Evolutionary conservation across 2,329 filamentous ascomycete genomes (phyloP), one percentile per base, ranked within the genome.

Genomic region (Fusarium sarcochroum): DNA sequence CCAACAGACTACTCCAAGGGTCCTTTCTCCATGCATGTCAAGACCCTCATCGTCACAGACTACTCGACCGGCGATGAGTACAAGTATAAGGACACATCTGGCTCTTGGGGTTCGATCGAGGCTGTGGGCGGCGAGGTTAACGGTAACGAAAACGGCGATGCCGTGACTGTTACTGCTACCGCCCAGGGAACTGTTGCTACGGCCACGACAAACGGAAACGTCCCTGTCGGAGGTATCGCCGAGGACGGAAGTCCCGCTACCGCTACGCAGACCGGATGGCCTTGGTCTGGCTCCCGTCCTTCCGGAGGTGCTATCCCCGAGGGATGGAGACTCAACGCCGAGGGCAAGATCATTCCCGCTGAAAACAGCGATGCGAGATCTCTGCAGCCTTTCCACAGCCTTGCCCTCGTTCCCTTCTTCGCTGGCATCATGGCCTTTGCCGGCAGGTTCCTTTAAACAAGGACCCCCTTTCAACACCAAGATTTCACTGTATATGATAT

Each of bases 11-110:
- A 96, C 82, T 85, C 86, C 58, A 76, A 90, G 67, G 95, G 93
- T 0, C 96, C 96, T 1, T 99, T 92, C 82, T 89, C 86, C 68
- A 98, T 98, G 94, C 82, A 87, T 54, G 90, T 98, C 76, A 87
- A 91, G 79, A 91, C 87, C 30, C 80, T 98, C 71, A 84, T 86
- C 55, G 88, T 97, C 41, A 90, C 90, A 51, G 96, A 99, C 82
- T 99, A 98, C 83, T 98, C 94, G 21, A 98, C 94, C 2, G 96
- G 96, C 54, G 90, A 87, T 18, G 84, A 91, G 67, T 99, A 99
- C 84, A 84, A 83, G 58, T 99, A 98, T 82, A 87, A 87, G 70
- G 92, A 96, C 77, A 87, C 85, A 37, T 90, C 87, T 47, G 96
- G 96, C 47, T 87, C 84, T 21, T 97, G 93, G 93, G 76, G 88